Conservation (phyloP, 2,329 filamentous ascomycete genomes). For the Coniosporium tulheliwenetii region DNA sequence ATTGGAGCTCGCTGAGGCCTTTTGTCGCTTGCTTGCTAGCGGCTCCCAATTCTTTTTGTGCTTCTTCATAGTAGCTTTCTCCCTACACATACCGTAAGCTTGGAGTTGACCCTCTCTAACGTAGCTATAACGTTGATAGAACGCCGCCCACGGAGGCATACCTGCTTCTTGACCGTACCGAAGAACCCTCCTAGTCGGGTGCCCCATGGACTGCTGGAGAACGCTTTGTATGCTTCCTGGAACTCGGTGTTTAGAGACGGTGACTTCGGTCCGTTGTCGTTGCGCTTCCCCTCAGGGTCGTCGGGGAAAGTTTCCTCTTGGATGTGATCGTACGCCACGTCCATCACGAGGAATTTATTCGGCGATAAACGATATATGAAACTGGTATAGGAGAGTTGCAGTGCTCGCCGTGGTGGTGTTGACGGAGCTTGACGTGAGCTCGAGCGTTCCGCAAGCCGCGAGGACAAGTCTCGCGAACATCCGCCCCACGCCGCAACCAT, state of each 20-base stretch:
- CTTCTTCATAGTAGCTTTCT: constrained; percentile 74
- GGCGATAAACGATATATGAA: too few species aligned
- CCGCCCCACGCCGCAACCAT: too few species aligned
- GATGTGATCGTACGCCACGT: constrained; percentile 94
- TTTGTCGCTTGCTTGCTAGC: constrained; percentile 70
- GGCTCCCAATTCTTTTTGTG: constrained; percentile 63
- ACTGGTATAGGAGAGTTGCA: too few species aligned
- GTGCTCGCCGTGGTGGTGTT: too few species aligned
- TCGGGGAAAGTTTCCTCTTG: constrained; percentile 58
- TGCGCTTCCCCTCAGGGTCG: constrained; percentile 29
- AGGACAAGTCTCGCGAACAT: too few species aligned
- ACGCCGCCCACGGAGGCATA: constrained; percentile 20
- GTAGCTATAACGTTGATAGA: neutral
- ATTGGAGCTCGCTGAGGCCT: constrained; percentile 56
- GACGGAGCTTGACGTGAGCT: too few species aligned
- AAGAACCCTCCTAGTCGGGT: constrained; percentile 76
- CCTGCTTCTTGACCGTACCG: constrained; percentile 86
- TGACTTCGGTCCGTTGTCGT: constrained; percentile 22
- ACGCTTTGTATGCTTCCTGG: constrained; percentile 88
- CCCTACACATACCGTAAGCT: constrained; percentile 33
- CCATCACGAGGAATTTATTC: constrained; percentile 42
- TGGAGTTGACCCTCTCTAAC: neutral
- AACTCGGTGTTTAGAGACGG: constrained; percentile 67
- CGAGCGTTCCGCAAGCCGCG: too few species aligned
- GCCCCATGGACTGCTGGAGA: constrained; percentile 86